These are phyloP conservation scores for Dendryphion nanum DNA, from an alignment of 2,329 filamentous ascomycete species.

Conservation along the genomic window DNA sequence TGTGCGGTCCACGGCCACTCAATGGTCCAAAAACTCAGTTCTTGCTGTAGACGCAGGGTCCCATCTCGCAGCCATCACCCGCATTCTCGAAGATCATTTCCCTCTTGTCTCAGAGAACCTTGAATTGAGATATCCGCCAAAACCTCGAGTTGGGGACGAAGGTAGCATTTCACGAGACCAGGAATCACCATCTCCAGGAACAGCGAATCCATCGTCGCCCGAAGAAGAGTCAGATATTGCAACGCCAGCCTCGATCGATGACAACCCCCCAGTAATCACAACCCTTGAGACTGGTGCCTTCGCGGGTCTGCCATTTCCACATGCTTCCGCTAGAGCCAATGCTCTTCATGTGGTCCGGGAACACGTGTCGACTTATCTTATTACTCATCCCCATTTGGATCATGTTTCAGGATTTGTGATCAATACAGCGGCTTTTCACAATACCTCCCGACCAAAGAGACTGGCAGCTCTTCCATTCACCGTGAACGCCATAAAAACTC, in stretches of 20 bases:
- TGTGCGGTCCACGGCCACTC: slow-evolving; percentile 74
- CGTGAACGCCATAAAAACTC: slow-evolving; percentile 86
- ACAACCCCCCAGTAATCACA: slow-evolving; percentile 47
- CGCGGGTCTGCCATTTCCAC: slow-evolving; percentile 69
- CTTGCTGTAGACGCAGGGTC: slow-evolving; percentile 94
- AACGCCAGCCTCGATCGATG: slow-evolving; percentile 25
- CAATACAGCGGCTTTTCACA: slow-evolving; percentile 84
- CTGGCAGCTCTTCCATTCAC: slow-evolving; percentile 83
- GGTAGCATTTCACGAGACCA: slow-evolving; percentile 6
- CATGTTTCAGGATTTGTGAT: slow-evolving; percentile 90
- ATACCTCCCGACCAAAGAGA: slow-evolving; percentile 73
- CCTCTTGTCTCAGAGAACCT: slow-evolving; percentile 39
- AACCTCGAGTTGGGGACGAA: slow-evolving; percentile 15
- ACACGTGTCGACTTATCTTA: slow-evolving; percentile 82
- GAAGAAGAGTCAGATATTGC: slow-evolving; percentile 30
- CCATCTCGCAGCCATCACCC: slow-evolving; percentile 80
- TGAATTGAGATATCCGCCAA: slow-evolving; percentile 7
- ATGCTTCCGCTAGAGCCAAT: slow-evolving; percentile 69
- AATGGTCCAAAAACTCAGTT: slow-evolving; percentile 79
- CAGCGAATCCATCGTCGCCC: slow-evolving; percentile 15
- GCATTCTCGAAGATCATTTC: slow-evolving; percentile 64
- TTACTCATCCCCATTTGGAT: slow-evolving; percentile 96
- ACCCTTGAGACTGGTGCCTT: slow-evolving; percentile 69
- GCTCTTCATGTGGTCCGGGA: slow-evolving; percentile 75
- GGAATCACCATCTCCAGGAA: slow-evolving; percentile 27